Percentiles rank a stretch among this genome's conserved stretches.
Evolutionary conservation across 163 green algal species (phyloP).

Genomic region (Picocystis sp.): DNA sequence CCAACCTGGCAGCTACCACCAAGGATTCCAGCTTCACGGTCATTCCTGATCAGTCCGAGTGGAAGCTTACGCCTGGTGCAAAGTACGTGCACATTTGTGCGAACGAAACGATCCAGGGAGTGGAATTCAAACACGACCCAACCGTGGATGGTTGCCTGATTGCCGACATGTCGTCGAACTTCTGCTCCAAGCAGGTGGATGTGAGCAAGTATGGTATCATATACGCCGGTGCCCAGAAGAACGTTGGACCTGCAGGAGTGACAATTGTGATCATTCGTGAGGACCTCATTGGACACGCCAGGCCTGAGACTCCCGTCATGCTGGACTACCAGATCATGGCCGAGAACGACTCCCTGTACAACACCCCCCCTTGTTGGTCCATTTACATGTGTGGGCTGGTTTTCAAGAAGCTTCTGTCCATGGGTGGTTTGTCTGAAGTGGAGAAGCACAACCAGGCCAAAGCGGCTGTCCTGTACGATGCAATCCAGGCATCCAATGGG

Average conservation of each 20-base stretch:
- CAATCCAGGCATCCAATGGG: constrained; percentile 66
- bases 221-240: constrained; percentile 98
- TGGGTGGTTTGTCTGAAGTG: constrained; percentile 49
- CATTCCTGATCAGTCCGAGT: constrained; percentile 42
- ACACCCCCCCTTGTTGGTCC: constrained; percentile 93
- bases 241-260: constrained; percentile 82
- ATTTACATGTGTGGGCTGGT: constrained; percentile 62
- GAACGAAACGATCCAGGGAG: constrained; percentile 94
- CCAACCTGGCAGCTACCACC: constrained; percentile 59
- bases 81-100: constrained; percentile 94
- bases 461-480: constrained; percentile 68
- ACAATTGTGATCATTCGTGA: constrained; percentile 92
- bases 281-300: constrained; percentile 75
- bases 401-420: constrained; percentile 9
- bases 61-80: constrained; percentile 63
- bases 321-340: constrained; percentile 75
- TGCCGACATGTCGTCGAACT: constrained; percentile 96
- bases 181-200: constrained; percentile 91
- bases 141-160: constrained; percentile 52
- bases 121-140: constrained; percentile 61
- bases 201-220: constrained; percentile 94
- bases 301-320: constrained; percentile 68
- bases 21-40: constrained; percentile 56
- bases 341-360: constrained; percentile 89
- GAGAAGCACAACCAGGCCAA: constrained; percentile 30